A percentile compares a stretch with the other conserved stretches of the same genome.
Conservation (phyloP, 805 yeast species). For the Cyberlindnera mycetangii region DNA sequence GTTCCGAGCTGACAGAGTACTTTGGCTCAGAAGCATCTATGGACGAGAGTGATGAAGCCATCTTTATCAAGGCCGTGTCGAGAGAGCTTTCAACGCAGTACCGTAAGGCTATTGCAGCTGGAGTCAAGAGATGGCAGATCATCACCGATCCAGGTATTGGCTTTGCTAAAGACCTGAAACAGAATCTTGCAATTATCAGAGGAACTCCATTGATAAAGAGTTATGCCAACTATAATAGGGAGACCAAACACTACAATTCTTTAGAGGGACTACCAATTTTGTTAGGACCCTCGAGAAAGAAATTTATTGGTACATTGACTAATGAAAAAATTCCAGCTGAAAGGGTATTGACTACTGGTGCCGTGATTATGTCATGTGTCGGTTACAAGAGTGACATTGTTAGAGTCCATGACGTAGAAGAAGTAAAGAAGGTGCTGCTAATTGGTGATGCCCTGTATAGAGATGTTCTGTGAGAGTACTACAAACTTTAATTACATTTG, state of each 20-base stretch:
- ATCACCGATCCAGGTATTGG: conserved; percentile 95
- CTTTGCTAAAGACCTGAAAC: conserved; percentile 79
- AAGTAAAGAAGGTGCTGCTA: conserved; percentile 48
- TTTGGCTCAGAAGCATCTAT: conserved; percentile 23
- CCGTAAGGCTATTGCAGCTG: conserved; percentile 51
- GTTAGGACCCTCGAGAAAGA: conserved; percentile 86
- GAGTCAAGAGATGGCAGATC: conserved; percentile 86
- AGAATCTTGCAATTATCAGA: conserved; percentile 65
- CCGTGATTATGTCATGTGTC: conserved; percentile 69
- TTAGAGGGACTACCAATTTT: conserved; percentile 53
- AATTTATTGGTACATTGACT: conserved; percentile 76
- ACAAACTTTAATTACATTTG: neutral
- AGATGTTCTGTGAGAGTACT: conserved; percentile 15
- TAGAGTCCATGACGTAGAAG: conserved; percentile 81
- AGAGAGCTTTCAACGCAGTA: conserved; percentile 62
- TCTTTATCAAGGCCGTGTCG: conserved; percentile 55
- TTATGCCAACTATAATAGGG: conserved; percentile 40
- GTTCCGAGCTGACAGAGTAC: conserved; percentile 38
- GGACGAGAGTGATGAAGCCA: conserved; percentile 25
- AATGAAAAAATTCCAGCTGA: conserved; percentile 52
- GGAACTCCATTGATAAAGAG: conserved; percentile 44
- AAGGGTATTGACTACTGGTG: conserved; percentile 75
- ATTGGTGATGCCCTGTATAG: conserved; percentile 76
- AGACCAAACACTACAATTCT: conserved; percentile 18
- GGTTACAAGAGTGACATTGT: conserved; percentile 76